phyloP scores from a whole-genome alignment of 192 early-diverging fungal genomes.

The Phlyctochytrium planicorne region DNA sequence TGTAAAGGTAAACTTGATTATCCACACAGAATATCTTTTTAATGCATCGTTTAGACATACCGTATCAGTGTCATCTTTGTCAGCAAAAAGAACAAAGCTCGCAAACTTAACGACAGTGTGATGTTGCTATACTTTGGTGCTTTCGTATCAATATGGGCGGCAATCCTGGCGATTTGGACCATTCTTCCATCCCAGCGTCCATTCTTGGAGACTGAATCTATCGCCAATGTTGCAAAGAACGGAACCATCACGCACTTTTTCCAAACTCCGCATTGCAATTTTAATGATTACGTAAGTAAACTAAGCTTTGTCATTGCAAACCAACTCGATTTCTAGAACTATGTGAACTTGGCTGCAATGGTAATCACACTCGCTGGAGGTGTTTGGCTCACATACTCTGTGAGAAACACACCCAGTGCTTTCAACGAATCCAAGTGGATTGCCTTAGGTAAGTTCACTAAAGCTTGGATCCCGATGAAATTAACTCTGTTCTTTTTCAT shows the following conservation, averaged over 20 bases:
- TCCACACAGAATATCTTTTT: too few species aligned
- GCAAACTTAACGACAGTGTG: not conserved
- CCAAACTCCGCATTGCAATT: not conserved
- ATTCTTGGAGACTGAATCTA: not conserved
- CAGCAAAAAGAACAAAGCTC: not conserved
- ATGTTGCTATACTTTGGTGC: not conserved
- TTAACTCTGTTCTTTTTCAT: not conserved
- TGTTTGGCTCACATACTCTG: not conserved
- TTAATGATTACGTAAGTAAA: not conserved
- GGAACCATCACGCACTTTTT: not conserved
- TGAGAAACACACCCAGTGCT: constrained; percentile 8
- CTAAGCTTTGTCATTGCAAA: not conserved
- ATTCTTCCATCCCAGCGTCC: not conserved
- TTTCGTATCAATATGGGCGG: not conserved
- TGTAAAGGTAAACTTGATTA: not conserved
- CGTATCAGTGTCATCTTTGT: not conserved
- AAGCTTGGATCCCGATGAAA: not conserved
- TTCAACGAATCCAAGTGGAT: constrained; percentile 20
- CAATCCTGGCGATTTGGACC: not conserved
- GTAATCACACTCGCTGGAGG: constrained; percentile 1
- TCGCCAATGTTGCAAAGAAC: not conserved
- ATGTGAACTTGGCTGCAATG: not conserved
- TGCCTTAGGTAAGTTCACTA: not conserved
- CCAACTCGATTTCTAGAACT: not conserved
- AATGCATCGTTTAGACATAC: not conserved